Evolutionary conservation across 2,329 filamentous ascomycete species (phyloP).

Genomic region (Pseudopyricularia cyperi): DNA sequence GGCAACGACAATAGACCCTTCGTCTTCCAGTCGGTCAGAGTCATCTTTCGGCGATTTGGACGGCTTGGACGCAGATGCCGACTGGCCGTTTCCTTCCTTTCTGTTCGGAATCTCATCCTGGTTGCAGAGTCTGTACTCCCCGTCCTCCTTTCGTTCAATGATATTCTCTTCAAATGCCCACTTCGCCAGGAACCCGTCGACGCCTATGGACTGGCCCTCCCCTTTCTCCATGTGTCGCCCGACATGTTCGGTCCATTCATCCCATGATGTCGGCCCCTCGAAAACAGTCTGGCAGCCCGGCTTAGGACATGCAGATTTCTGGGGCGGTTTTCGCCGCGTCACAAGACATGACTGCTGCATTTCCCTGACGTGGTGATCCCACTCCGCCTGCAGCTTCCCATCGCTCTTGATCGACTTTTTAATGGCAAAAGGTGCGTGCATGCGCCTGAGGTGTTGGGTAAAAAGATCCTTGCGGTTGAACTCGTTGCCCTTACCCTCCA

Average conservation of each 20-base stretch:
- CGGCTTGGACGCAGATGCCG: slow-evolving; percentile 4
- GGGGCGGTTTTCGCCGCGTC: slow-evolving; percentile 54
- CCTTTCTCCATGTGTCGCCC: slow-evolving; percentile 77
- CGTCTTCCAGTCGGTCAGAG: background rate
- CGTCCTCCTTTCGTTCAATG: slow-evolving; percentile 42
- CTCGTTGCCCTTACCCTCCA: slow-evolving; percentile 47
- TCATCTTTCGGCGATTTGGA: background rate
- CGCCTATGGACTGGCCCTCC: slow-evolving; percentile 41
- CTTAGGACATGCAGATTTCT: slow-evolving; percentile 56
- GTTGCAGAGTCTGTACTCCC: slow-evolving; percentile 40
- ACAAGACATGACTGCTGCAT: slow-evolving; percentile 66
- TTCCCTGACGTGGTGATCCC: slow-evolving; percentile 52
- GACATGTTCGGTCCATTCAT: slow-evolving; percentile 85
- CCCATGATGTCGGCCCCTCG: slow-evolving; percentile 64
- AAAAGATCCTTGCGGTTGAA: slow-evolving; percentile 97
- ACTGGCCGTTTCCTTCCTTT: slow-evolving; percentile 6
- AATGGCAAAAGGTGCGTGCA: slow-evolving; percentile 67
- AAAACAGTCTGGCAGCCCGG: slow-evolving; percentile 61
- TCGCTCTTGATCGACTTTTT: slow-evolving; percentile 46
- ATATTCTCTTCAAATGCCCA: slow-evolving; percentile 54
- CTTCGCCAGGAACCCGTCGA: slow-evolving; percentile 42
- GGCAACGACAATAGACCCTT: slow-evolving; percentile 1
- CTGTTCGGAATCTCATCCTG: slow-evolving; percentile 21
- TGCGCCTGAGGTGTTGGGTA: slow-evolving; percentile 83
- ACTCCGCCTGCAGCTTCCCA: slow-evolving; percentile 45